Percentiles rank a stretch among this genome's conserved stretches.
Conservation (phyloP, 2,329 filamentous ascomycete genomes). For the Verruconis gallopava region DNA sequence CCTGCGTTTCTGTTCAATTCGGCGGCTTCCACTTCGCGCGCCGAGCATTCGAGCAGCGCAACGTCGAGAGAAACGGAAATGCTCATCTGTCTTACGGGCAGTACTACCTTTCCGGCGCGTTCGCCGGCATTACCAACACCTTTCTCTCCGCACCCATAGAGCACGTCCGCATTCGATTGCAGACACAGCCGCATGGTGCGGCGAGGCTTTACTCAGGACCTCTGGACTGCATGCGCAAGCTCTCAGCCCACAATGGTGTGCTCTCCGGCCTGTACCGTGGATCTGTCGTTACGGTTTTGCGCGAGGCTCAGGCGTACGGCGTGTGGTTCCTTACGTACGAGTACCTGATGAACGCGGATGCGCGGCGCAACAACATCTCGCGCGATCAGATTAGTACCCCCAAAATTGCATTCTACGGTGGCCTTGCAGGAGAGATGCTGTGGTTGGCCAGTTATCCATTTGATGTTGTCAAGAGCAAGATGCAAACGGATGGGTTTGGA, state of each 20-base stretch:
- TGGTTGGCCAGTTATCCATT: slow-evolving; percentile 93
- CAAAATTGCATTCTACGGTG: slow-evolving; percentile 87
- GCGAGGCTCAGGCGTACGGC: slow-evolving; percentile 91
- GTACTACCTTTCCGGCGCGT: slow-evolving; percentile 83
- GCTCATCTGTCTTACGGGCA: slow-evolving; percentile 60
- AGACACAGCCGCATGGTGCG: slow-evolving; percentile 87
- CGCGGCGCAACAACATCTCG: slow-evolving; percentile 58
- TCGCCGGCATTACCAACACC: slow-evolving; percentile 83
- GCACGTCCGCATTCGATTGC: slow-evolving; percentile 88
- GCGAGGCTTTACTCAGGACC: slow-evolving; percentile 65
- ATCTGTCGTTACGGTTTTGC: slow-evolving; percentile 67
- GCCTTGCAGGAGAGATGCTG: slow-evolving; percentile 81
- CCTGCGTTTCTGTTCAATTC: slow-evolving; percentile 97
- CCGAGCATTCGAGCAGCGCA: slow-evolving; percentile 68
- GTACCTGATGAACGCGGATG: slow-evolving; percentile 89
- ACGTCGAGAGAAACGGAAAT: slow-evolving; percentile 35
- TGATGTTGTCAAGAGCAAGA: slow-evolving; percentile 98
- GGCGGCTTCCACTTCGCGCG: slow-evolving; percentile 90
- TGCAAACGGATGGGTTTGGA: slow-evolving; percentile 94
- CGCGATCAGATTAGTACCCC: slow-evolving; percentile 67
- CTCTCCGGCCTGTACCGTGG: slow-evolving; percentile 73
- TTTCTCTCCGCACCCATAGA: slow-evolving; percentile 85
- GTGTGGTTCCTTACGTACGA: slow-evolving; percentile 93
- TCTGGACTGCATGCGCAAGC: slow-evolving; percentile 78
- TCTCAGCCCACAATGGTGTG: slow-evolving; percentile 53